A percentile compares a stretch with the other conserved stretches of the same genome.
phyloP scores from a whole-genome alignment of 495 filamentous ascomycete genomes.

The Letharia columbiana region DNA sequence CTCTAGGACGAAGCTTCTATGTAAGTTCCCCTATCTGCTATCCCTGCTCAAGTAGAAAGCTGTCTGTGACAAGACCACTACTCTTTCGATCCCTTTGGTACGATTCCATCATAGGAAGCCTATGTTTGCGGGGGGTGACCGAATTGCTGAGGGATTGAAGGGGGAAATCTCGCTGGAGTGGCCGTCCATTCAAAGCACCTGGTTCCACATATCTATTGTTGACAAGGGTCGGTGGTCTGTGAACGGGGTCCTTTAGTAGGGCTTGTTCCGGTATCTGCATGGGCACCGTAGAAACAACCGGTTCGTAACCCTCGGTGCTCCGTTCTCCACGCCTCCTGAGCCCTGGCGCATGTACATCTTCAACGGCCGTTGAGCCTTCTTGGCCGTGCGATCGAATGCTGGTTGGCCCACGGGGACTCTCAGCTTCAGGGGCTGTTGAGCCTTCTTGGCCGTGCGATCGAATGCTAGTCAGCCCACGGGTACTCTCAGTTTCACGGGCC shows the following conservation, averaged over 20 bases:
- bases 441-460: neutral
- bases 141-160: neutral
- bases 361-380: conserved; percentile 6
- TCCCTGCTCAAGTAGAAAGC: neutral
- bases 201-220: neutral
- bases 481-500: neutral
- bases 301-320: neutral
- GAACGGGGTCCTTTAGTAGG: neutral
- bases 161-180: neutral
- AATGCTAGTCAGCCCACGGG: neutral
- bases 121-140: neutral
- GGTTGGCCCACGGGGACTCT: neutral
- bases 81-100: neutral
- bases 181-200: neutral
- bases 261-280: neutral
- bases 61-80: neutral
- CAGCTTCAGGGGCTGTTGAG: neutral
- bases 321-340: conserved; percentile 1
- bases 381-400: neutral
- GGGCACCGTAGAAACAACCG: neutral
- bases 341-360: neutral
- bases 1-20: neutral
- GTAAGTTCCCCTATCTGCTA: neutral
- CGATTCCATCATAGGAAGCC: neutral
- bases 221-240: neutral